Conservation (phyloP, 371 early-diverging fungal genomes). For the Umbelopsis sp. region DNA sequence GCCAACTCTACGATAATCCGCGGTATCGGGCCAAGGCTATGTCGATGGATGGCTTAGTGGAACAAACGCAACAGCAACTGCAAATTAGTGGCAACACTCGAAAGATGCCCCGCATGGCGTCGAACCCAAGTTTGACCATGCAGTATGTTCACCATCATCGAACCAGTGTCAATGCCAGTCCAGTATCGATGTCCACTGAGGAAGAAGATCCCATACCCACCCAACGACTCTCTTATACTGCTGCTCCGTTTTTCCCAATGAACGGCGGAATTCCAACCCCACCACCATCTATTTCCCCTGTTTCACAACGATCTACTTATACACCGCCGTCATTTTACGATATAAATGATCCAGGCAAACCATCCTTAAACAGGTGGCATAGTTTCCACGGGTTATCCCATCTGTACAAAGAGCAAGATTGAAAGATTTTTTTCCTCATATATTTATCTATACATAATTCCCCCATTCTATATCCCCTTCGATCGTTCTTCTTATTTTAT, state of each 20-base stretch:
- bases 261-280: conserved; percentile 15
- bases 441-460: conserved; percentile 9
- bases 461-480: not conserved
- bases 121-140: conserved; percentile 32
- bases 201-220: conserved; percentile 8
- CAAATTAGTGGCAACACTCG: not conserved
- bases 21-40: conserved; percentile 8
- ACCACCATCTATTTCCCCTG: conserved; percentile 12
- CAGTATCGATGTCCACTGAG: conserved; percentile 4
- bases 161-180: conserved; percentile 14
- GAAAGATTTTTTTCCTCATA: not conserved
- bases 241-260: conserved; percentile 9
- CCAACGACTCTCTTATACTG: conserved; percentile 2
- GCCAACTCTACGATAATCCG: conserved; percentile 5
- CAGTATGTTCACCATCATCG: conserved; percentile 26
- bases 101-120: conserved; percentile 8
- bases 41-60: conserved; percentile 14
- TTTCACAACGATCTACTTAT: conserved; percentile 12
- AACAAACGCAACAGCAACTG: conserved; percentile 8
- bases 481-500: not conserved
- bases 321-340: conserved; percentile 14
- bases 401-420: conserved; percentile 18
- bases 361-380: conserved; percentile 8
- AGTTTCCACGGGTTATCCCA: conserved; percentile 11
- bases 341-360: conserved; percentile 3